Percentiles rank a stretch among this genome's conserved stretches.
These are phyloP conservation scores for Chaetomiaceae sp. DNA, from an alignment of 2,329 filamentous ascomycete species.

Conservation along the genomic window DNA sequence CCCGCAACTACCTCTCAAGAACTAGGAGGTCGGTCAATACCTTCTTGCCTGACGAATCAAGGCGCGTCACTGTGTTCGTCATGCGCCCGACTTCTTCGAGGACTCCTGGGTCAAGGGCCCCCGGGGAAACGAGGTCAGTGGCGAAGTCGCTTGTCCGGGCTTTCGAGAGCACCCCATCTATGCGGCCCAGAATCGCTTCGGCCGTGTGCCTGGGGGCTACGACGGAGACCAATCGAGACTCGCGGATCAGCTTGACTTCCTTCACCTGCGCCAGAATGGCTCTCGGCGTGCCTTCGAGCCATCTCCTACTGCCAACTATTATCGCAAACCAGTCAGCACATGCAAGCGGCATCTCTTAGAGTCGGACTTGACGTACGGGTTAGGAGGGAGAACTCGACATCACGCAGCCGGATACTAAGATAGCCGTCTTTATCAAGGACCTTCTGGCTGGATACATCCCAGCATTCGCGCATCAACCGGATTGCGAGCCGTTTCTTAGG, in stretches of 20 bases:
- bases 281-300: constrained; percentile 32
- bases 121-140: constrained; percentile 24
- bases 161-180: constrained; percentile 31
- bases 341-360: not conserved
- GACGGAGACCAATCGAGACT: constrained; percentile 33
- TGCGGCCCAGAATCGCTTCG: constrained; percentile 34
- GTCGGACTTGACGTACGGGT: constrained; percentile 36
- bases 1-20: not conserved
- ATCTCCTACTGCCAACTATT: constrained; percentile 35
- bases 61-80: constrained; percentile 37
- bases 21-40: constrained; percentile 15
- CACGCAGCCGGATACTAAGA: constrained; percentile 37
- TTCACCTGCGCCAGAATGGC: constrained; percentile 34
- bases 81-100: constrained; percentile 37
- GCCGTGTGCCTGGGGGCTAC: constrained; percentile 35
- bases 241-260: constrained; percentile 36
- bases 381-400: constrained; percentile 42
- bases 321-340: constrained; percentile 8
- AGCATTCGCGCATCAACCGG: constrained; percentile 45
- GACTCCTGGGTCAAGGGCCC: constrained; percentile 25
- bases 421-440: constrained; percentile 41
- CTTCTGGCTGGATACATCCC: constrained; percentile 48
- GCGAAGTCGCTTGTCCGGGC: constrained; percentile 27
- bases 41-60: constrained; percentile 30
- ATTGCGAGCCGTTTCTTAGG: constrained; percentile 41